Conservation (phyloP, 768 basidiomycete genomes). For the Xerocomellus intermedius region DNA sequence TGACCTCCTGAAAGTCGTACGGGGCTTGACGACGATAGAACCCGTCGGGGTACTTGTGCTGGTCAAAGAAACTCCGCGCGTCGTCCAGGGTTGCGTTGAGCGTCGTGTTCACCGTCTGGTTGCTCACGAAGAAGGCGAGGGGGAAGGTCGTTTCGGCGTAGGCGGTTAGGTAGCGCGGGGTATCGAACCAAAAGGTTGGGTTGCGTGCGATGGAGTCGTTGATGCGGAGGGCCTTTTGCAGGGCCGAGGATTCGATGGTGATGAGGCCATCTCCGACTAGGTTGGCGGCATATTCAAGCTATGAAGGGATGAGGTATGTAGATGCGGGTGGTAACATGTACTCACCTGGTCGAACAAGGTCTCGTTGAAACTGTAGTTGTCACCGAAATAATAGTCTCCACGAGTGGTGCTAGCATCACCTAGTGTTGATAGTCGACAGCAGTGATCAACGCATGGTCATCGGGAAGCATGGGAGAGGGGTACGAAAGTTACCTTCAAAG, state of each 20-base stretch:
- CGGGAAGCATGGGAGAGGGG: too few species aligned
- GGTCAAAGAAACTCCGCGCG: conserved; percentile 20
- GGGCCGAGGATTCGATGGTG: conserved; percentile 19
- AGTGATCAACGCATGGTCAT: background rate
- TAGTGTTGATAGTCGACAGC: background rate
- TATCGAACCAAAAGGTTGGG: conserved; percentile 23
- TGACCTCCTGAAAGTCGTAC: conserved; percentile 8
- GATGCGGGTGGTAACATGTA: background rate
- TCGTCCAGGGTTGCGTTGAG: conserved; percentile 9
- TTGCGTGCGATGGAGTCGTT: conserved; percentile 28
- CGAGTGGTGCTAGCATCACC: conserved; percentile 28
- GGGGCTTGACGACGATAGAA: conserved; percentile 18
- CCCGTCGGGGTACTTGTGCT: conserved; percentile 16
- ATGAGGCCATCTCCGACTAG: conserved; percentile 17
- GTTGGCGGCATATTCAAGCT: conserved; percentile 19
- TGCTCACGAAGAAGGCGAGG: conserved; percentile 25
- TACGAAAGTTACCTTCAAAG: conserved; percentile 17
- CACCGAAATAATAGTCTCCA: conserved; percentile 26
- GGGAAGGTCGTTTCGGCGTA: conserved; percentile 24
- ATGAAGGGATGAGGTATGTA: background rate
- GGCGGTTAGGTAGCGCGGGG: conserved; percentile 19
- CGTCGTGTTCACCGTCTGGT: conserved; percentile 21
- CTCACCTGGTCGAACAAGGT: conserved; percentile 22
- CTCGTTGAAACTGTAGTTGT: conserved; percentile 29
- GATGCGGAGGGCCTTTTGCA: conserved; percentile 23